Base-by-base conservation (phyloP, 148 eudicot species). In the Arctostaphylos glauca region DNA sequence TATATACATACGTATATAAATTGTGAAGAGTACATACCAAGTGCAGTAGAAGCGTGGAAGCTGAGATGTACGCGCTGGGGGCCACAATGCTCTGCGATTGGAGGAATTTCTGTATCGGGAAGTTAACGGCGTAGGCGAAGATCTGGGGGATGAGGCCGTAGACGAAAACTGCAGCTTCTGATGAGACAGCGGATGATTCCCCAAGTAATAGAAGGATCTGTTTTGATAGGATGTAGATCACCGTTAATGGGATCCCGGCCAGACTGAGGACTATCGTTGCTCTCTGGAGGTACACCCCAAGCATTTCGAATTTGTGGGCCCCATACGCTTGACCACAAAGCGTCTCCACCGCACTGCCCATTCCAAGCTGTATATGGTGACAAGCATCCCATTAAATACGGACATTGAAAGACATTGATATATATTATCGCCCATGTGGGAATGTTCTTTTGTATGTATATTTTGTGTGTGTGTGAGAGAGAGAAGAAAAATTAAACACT, bases 301-400 rank as follows among this genome's bases (percentile, higher is more conserved):
- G 84, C 93, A 92, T 89, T 6, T 86, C 88, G 84, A 87, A 88
- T 13, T 77, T 81, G 52, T 85, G 87, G 16, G 93, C 95, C 0
- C 95, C 95, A 49, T 87, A 92, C 1, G 95, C 95, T 87, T 92
- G 93, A 3, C 95, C 95, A 71, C 95, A 92, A 0, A 90, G 89
- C 0, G 95, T 92, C 79, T 92, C 95, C 38, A 90, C 93, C 15
- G 95, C 95, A 68, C 95, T 92, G 19, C 92, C 94, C 94, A 91
- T 91, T 2, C 93, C 93, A 14, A 91, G 85, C 93, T 91, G 79
- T 67, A 18, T 66, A 41, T 70, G 18, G n/a, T 14, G 9, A 68
- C 47, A 68, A 41, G 14, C 41, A 5, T 6, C 47, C n/a, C 47
- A 70, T 38, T 70, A 43, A 31, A 31, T 31, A 31, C 38, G 38